A percentile compares a stretch with the other conserved stretches of the same genome.
These are phyloP conservation scores for Fusarium nurragi DNA, from an alignment of 2,329 filamentous ascomycete genomes.

Conservation along the genomic window DNA sequence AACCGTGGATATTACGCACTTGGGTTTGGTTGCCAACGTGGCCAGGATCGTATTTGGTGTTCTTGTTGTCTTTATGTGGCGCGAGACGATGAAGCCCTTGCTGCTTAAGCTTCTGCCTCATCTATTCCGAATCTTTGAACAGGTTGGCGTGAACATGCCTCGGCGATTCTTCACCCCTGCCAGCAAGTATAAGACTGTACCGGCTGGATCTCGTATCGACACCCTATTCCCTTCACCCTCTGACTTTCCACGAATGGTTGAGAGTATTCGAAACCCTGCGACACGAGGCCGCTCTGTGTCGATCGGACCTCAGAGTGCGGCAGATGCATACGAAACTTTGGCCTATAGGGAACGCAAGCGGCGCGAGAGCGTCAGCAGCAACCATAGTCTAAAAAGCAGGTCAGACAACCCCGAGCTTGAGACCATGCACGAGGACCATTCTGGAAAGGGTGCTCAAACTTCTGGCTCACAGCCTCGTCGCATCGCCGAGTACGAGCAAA, in stretches of 20 bases:
- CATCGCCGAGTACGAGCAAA: slow-evolving; percentile 73
- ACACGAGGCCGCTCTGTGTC: slow-evolving; percentile 81
- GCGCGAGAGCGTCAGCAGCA: slow-evolving; percentile 64
- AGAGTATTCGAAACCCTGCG: slow-evolving; percentile 79
- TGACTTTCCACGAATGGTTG: slow-evolving; percentile 83
- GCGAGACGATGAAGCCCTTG: slow-evolving; percentile 86
- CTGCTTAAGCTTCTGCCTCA: slow-evolving; percentile 83
- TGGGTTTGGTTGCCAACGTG: slow-evolving; percentile 72
- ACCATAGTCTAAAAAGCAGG: slow-evolving; percentile 58
- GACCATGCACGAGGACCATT: slow-evolving; percentile 52
- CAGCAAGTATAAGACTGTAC: slow-evolving; percentile 89
- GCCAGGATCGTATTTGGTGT: slow-evolving; percentile 82
- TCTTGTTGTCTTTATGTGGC: slow-evolving; percentile 86
- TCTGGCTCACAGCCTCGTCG: slow-evolving; percentile 58
- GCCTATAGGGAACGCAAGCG: slow-evolving; percentile 80
- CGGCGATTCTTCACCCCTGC: slow-evolving; percentile 91
- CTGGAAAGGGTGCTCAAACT: slow-evolving; percentile 52
- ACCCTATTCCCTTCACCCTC: slow-evolving; percentile 91
- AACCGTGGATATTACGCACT: slow-evolving; percentile 70
- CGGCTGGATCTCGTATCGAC: slow-evolving; percentile 72
- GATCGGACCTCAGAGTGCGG: slow-evolving; percentile 92
- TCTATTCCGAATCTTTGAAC: slow-evolving; percentile 86
- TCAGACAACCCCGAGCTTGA: slow-evolving; percentile 55
- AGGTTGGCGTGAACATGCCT: slow-evolving; percentile 80
- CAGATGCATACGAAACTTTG: slow-evolving; percentile 94